Base-by-base conservation (phyloP, 163 green algal species). In the Chlamydomonas reinhardtii region DNA sequence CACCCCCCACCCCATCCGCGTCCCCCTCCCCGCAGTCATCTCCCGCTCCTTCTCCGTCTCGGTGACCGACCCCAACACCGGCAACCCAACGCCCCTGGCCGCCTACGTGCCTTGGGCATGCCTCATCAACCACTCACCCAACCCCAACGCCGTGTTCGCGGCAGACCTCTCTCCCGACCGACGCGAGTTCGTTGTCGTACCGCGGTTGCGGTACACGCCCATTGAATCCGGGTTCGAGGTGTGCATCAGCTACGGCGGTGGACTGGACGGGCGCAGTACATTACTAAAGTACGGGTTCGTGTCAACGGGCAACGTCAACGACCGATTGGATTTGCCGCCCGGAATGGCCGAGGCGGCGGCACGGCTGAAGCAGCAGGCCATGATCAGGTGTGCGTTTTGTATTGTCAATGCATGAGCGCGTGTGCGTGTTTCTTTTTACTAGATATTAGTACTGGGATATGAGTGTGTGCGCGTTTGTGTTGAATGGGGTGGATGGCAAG, bases 251-350 rank as follows among this genome's bases (percentile, higher is more conserved):
- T 86, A 79, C 54, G 80, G 79, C 11, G 19, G 32, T 19, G 69
- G 25, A 1, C 70, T 86, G 32, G 70, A 79, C 29, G 73, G 37
- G 15, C 54, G 56, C 69, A 54, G 35, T 35, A 73, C 48, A 70
- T 32, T 75, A 27, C 39, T 86, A 37, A 79, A 65, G 80, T 86
- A 86, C 80, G 80, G 80, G 11, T 86, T 86, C 56, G 48, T 35
- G 22, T 66, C 56, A 34, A 15, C 68, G 2, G 80, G 70, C 11
- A 86, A 86, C 71, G 25, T 37, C 34, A 86, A 79, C 56, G 80
- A 86, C 69, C 69, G 80, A 2, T 29, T 86, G 69, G 34, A 35
- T 56, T 19, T 73, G 69, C 69, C 54, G 56, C 56, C 56, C 15
- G 70, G 34, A 0, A 24, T 61, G 35, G 54, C 29, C 56, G 68